phyloP scores from a whole-genome alignment of 495 filamentous ascomycete genomes.

The Letharia lupina region DNA sequence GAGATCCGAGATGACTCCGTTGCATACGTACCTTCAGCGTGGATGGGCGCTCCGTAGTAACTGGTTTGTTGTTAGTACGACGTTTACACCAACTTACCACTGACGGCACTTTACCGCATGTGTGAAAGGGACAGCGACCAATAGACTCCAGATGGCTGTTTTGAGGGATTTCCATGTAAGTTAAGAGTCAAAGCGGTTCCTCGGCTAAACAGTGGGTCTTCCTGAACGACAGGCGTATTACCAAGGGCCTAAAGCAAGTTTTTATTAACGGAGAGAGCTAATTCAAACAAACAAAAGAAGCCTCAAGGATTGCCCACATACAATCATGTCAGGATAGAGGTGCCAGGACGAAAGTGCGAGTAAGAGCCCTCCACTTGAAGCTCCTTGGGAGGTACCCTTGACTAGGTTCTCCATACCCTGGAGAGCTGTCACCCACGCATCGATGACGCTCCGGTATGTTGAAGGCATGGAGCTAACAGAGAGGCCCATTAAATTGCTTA shows the following conservation, averaged over 20 bases:
- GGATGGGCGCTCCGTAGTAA: background rate
- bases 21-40: background rate
- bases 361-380: conserved; percentile 25
- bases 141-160: background rate
- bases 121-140: background rate
- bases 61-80: background rate
- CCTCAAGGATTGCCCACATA: conserved; percentile 13
- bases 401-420: conserved; percentile 28
- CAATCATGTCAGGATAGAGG: conserved; percentile 33
- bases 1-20: background rate
- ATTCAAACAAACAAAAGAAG: conserved; percentile 19
- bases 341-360: conserved; percentile 36
- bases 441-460: conserved; percentile 23
- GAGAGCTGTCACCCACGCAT: conserved; percentile 15
- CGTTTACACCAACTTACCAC: background rate
- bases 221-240: background rate
- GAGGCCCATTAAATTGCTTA: conserved; percentile 29
- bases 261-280: background rate
- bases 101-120: background rate
- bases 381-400: conserved; percentile 23
- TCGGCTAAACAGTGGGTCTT: background rate
- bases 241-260: background rate
- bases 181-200: background rate
- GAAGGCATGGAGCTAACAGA: conserved; percentile 21
- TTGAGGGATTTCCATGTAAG: background rate